Evolutionary conservation across 2,329 filamentous ascomycete genomes (phyloP).

Genomic region (Trichoderma oligosporum): DNA sequence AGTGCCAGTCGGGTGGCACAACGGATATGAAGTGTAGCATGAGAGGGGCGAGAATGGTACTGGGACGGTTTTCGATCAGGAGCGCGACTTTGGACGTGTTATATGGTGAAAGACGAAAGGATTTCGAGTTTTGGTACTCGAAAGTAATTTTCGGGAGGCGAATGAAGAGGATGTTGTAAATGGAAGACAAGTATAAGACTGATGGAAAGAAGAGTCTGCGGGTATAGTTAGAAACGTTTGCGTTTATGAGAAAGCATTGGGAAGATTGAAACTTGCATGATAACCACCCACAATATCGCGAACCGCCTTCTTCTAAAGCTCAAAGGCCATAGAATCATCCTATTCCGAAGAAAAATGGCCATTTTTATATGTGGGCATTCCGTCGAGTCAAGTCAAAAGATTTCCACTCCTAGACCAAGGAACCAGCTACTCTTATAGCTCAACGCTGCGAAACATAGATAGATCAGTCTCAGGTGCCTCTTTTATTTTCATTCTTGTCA

Average conservation of each 20-base stretch:
- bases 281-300: not conserved
- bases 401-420: no score
- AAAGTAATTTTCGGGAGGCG: constrained; percentile 6
- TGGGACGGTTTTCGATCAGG: constrained; percentile 50
- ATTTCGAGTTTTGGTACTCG: not conserved
- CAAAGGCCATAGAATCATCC: not conserved
- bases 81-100: constrained; percentile 53
- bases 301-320: not conserved
- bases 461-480: no score
- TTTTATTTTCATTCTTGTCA: no score
- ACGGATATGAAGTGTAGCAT: constrained; percentile 55
- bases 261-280: not conserved
- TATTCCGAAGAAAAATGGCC: not conserved
- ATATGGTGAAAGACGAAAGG: constrained; percentile 13
- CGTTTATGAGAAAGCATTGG: not conserved
- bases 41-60: constrained; percentile 49
- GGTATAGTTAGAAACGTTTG: not conserved
- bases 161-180: not conserved
- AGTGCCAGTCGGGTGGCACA: constrained; percentile 55
- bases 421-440: no score
- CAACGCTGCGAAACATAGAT: no score
- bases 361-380: not conserved
- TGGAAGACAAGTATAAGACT: not conserved
- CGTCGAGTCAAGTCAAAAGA: not conserved
- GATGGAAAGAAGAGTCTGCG: not conserved